Percentiles rank a stretch among this genome's conserved stretches.
Conservation (phyloP, 768 basidiomycete genomes). For the Panaeolus cyanescens region DNA sequence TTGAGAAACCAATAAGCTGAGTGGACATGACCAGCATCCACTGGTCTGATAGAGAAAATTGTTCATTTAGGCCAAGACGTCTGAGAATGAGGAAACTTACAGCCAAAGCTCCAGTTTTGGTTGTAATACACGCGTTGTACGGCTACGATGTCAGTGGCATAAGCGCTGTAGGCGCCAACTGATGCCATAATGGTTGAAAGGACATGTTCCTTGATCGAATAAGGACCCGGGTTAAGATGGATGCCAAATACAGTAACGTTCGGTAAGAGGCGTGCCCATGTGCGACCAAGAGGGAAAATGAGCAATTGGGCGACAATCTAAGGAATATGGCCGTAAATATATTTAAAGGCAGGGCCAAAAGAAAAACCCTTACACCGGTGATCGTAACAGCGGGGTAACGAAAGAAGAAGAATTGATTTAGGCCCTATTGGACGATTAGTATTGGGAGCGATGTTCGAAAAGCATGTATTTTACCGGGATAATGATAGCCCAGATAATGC, state of each 20-base stretch:
- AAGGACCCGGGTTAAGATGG: constrained; percentile 66
- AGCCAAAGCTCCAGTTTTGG: constrained; percentile 58
- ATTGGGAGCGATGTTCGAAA: not conserved
- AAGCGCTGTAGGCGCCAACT: constrained; percentile 54
- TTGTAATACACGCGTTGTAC: constrained; percentile 75
- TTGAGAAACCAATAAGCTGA: constrained; percentile 81
- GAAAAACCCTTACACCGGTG: constrained; percentile 45
- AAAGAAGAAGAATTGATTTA: constrained; percentile 81
- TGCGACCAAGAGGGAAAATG: constrained; percentile 63
- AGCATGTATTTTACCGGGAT: constrained; percentile 40
- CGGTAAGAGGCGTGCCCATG: constrained; percentile 58
- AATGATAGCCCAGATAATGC: constrained; percentile 68
- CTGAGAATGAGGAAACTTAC: constrained; percentile 34
- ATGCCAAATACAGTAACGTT: constrained; percentile 55
- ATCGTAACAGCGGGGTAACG: constrained; percentile 71
- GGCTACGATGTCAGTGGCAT: constrained; percentile 75
- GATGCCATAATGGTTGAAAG: constrained; percentile 55
- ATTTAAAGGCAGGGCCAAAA: not conserved
- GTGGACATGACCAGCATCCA: constrained; percentile 80
- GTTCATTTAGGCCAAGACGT: not conserved
- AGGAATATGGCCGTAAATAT: not conserved
- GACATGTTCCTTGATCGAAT: constrained; percentile 76
- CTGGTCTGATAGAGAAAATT: constrained; percentile 48
- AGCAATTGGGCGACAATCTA: constrained; percentile 68
- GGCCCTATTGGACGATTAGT: constrained; percentile 33